Evolutionary conservation across 768 basidiomycete species (phyloP).

Genomic region (Agrocybe pediades): DNA sequence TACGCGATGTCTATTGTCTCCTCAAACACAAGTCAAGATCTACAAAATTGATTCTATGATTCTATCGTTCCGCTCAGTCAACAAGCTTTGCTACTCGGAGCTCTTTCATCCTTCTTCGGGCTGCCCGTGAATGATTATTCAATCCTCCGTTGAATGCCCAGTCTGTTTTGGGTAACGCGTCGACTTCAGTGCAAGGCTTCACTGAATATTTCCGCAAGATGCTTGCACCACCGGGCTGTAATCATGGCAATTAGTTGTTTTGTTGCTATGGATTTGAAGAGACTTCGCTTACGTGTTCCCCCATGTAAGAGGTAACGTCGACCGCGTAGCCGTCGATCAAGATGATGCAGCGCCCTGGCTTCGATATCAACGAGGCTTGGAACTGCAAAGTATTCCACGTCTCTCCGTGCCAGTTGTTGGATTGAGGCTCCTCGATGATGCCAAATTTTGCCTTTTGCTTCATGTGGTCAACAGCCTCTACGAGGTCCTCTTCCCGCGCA

Average conservation of each 20-base stretch:
- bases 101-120: slow-evolving; percentile 47
- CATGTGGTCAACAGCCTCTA: slow-evolving; percentile 52
- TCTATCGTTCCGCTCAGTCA: slow-evolving; percentile 6
- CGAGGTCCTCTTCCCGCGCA: slow-evolving; percentile 49
- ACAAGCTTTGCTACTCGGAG: slow-evolving; percentile 48
- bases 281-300: slow-evolving; percentile 60
- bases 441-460: slow-evolving; percentile 31
- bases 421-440: slow-evolving; percentile 14
- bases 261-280: neutral
- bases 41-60: neutral
- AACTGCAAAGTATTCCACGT: slow-evolving; percentile 44
- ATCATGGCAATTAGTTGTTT: neutral
- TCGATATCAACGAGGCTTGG: slow-evolving; percentile 28
- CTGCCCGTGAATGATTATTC: slow-evolving; percentile 71
- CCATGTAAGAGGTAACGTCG: slow-evolving; percentile 61
- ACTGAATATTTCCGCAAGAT: slow-evolving; percentile 55
- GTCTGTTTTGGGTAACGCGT: slow-evolving; percentile 42
- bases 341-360: slow-evolving; percentile 46
- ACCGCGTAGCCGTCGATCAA: slow-evolving; percentile 62
- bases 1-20: slow-evolving; percentile 9
- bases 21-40: neutral
- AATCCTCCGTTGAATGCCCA: slow-evolving; percentile 73
- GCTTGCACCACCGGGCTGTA: slow-evolving; percentile 63
- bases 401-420: slow-evolving; percentile 34
- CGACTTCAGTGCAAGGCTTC: slow-evolving; percentile 10